Base-by-base conservation (phyloP, 2,329 filamentous ascomycete genomes). In the Fusarium tricinctum region DNA sequence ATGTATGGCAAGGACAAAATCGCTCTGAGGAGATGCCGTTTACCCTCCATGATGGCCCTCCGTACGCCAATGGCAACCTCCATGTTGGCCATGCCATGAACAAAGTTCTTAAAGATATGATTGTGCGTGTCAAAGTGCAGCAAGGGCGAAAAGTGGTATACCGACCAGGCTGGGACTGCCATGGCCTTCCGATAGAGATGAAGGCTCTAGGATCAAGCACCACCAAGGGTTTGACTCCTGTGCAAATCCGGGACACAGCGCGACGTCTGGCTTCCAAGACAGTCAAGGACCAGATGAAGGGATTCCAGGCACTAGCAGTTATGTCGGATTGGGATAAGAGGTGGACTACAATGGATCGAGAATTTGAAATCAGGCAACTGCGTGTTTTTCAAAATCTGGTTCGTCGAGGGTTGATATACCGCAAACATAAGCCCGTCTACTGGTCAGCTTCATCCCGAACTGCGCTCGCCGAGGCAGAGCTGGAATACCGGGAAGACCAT, bases 81-180 rank as follows among this genome's bases (percentile, higher is more conserved):
- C 96, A 99, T 76, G 89, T 97, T 63, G 96, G 96, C 4, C 96
- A 99, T 83, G 94, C 96, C 35, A 83, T 99, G 76, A 99, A 99
- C 81, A 99, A 99, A 81, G 91, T 98, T 72, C 84, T 97, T 62
- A 99, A 99, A 83, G 96, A 99, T 80, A 92, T 98, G 74, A 92
- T 97, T 65, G 85, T 94, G 72, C 88, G 96, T 40, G 89, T 91
- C 64, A 89, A 97, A 81, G 82, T 98, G 63, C 89, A 92, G 63
- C 86, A 91, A 75, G 96, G 85, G 72, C 73, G 72, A 74, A 85
- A 88, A 66, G 90, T 98, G 33, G 85, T 89, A 39, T 99, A 97
- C 75, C 85, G 94, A 17, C 96, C 96, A 3, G 95, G 96, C 45
- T 99, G 96, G 96, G 97, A 99, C 78, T 99, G 96, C 71, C 96